Base-by-base conservation (phyloP, 208 protist genomes). In the Phytomonas sp. region DNA sequence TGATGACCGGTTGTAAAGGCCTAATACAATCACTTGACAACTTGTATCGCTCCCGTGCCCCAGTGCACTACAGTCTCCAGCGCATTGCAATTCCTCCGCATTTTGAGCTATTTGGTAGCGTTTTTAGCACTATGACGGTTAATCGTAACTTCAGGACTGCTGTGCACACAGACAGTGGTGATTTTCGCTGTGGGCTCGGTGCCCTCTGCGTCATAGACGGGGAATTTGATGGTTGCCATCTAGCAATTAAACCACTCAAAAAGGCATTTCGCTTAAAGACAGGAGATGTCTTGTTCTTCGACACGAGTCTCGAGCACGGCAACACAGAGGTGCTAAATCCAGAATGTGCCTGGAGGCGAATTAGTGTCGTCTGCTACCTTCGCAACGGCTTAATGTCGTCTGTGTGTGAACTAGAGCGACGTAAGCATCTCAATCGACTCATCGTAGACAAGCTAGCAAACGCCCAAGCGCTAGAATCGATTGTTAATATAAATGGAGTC, bases 81-180 rank as follows among this genome's bases (percentile, higher is more conserved):
- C 67, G 72, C 11, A 73, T 78, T 9, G 85, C 83, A 59, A 96
- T 96, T 71, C 91, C 93, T 8, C 59, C 76, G 4, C 73, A 79
- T 63, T 92, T 85, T 72, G 83, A 87, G 67, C 72, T 97, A 8
- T 87, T 82, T 70, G 80, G 78, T 26, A 96, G 91, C 23, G 91
- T 92, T 0, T 97, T 97, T 77, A 94, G 89, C 75, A 97, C 93
- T 36, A 73, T 96, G 59, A 96, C 91, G 13, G 90, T 97, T 6
- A 97, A 97, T 71, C 68, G 76, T 62, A 91, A 93, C 70, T 97
- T 97, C 72, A 75, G 93, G 59, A 96, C 91, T 13, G 91, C 91
- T 11, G 84, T 91, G 40, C 93, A 97, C 76, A 89, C 81, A 0
- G 93, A 97, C 71, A 82, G 61, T 31, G 91, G 91, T 13, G 93